Base-by-base conservation (phyloP, 2,329 filamentous ascomycete species). In the Mycocentrospora acerina region DNA sequence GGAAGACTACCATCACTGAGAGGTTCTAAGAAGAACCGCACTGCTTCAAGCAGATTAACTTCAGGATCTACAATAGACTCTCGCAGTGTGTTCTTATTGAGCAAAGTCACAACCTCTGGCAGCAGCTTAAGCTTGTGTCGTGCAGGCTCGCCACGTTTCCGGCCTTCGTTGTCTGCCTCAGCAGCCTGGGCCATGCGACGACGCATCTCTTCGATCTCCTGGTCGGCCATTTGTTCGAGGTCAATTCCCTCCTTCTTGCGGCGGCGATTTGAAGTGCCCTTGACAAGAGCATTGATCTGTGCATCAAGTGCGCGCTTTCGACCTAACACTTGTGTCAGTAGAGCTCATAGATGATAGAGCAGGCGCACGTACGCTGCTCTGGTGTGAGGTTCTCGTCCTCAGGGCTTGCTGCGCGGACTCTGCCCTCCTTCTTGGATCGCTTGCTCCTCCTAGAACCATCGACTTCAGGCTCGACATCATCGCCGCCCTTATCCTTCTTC, bases 11-110 rank as follows among this genome's bases (percentile, higher is more conserved):
- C 93, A 62, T 97, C 91, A 57, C 91, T 90, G 30, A 97, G 79
- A 1, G 93, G 93, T 66, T 98, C 93, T 15, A 98, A 80, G 77
- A 97, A 97, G 78, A 95, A 97, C 63, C 91, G 90, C 60, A 98
- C 89, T 11, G 90, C 88, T 69, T 95, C 89, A 26, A 98, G 75
- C 47, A 98, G 86, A 71, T 97, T 96, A 62, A 86, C 94, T 61
- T 98, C 93, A 0, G 91, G 91, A 53, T 96, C 91, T 27, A 96
- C 82, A 33, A 97, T 83, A 19, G 87, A 86, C 53, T 88, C 78
- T 60, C 87, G 88, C 18, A 91, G 81, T 37, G 87, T 89, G 68
- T 91, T 95, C 59, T 90, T 87, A 67, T 94, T 96, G 44, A 98
- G 79, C 14, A 97, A 77, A 29, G 83, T 82, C 31, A 90, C 84